phyloP scores from a whole-genome alignment of 169 alveolate species.

The Theileria parva region DNA sequence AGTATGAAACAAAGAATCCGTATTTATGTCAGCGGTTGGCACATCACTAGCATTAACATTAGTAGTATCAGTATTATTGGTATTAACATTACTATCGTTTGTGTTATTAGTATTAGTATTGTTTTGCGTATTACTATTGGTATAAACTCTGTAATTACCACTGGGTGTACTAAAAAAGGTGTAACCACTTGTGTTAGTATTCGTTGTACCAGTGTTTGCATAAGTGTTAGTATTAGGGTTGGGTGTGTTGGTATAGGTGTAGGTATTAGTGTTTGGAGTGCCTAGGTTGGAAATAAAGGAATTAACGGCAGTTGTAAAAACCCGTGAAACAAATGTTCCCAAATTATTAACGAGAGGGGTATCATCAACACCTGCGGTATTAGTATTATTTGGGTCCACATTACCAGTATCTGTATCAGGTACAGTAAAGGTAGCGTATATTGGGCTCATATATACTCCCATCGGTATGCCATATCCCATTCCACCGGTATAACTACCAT shows the following conservation, averaged over 20 bases:
- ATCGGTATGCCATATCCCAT: not conserved
- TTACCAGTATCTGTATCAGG: not conserved
- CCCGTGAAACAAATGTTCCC: not conserved
- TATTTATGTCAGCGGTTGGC: too few species aligned
- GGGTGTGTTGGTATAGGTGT: not conserved
- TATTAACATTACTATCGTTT: too few species aligned
- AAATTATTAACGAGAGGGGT: not conserved
- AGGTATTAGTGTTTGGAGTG: not conserved
- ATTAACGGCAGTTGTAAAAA: not conserved
- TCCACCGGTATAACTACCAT: not conserved
- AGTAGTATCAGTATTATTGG: too few species aligned
- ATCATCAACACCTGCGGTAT: not conserved
- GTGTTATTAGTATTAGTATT: too few species aligned
- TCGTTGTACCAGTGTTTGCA: not conserved
- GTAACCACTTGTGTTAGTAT: not conserved
- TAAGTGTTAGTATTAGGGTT: not conserved
- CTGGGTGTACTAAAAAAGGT: too few species aligned
- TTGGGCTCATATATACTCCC: conserved; percentile 31
- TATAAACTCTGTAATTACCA: too few species aligned
- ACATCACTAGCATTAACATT: too few species aligned
- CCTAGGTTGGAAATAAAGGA: not conserved
- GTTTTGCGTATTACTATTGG: too few species aligned
- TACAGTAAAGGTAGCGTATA: conserved; percentile 6
- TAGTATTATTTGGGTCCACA: not conserved
- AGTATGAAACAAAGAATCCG: too few species aligned